These are phyloP conservation scores for Paramecium biaurelia DNA, from an alignment of 73 alveolate genomes.

Conservation along the genomic window DNA sequence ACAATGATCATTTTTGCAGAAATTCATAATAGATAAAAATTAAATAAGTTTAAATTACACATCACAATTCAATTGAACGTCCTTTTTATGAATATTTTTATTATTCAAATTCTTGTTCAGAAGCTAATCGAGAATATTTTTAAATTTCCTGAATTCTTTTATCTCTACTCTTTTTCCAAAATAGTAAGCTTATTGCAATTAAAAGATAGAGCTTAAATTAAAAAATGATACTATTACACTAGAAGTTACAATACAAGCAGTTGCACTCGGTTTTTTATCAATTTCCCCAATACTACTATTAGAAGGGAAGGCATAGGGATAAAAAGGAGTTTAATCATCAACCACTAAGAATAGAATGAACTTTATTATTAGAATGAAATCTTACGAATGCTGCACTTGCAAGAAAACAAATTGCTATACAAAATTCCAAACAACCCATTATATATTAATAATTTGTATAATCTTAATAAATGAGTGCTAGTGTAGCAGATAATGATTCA, in stretches of 20 bases:
- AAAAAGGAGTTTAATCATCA: neutral
- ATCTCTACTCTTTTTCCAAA: neutral
- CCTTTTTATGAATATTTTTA: neutral
- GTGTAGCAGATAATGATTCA: neutral
- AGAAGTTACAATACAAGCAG: neutral
- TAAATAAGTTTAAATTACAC: neutral
- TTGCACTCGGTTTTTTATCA: neutral
- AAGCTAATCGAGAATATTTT: neutral
- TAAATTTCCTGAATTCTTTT: neutral
- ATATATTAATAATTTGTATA: neutral
- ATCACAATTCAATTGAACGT: neutral
- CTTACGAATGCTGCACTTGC: neutral
- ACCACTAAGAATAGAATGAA: neutral
- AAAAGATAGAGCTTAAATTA: neutral
- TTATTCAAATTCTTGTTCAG: neutral
- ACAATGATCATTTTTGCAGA: neutral
- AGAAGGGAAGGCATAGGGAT: no score
- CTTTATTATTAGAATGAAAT: neutral
- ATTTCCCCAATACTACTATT: no score
- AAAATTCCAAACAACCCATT: slow-evolving; percentile 35
- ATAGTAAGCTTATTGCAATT: neutral
- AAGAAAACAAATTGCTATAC: neutral
- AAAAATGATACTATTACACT: neutral
- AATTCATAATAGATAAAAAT: neutral
- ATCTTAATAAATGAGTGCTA: neutral